Conservation (phyloP, 1,284 basidiomycete genomes). For the Rhizoctonia solani region DNA sequence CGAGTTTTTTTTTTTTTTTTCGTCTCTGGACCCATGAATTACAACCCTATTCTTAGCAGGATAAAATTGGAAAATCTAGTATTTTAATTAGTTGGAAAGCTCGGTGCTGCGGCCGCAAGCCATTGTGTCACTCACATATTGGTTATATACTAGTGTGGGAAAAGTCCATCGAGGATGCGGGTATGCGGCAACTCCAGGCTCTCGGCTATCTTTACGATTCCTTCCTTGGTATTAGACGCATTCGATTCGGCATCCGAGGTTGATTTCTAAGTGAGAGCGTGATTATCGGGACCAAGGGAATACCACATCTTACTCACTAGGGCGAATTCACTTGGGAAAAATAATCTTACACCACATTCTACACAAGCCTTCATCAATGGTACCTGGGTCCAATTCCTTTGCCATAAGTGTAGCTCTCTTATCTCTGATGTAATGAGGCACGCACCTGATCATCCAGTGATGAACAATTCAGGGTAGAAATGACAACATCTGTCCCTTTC, state of each 20-base stretch:
- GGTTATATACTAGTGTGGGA: conserved; percentile 23
- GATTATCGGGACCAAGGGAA: not conserved
- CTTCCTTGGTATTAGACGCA: conserved; percentile 16
- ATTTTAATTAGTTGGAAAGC: not conserved
- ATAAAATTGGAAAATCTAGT: conserved; percentile 15
- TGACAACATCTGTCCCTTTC: not conserved
- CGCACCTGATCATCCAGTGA: conserved; percentile 16
- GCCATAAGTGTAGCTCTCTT: not conserved
- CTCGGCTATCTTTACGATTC: not conserved
- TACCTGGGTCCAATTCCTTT: not conserved
- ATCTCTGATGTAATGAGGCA: not conserved
- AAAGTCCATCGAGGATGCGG: conserved; percentile 21
- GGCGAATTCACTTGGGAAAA: conserved; percentile 28
- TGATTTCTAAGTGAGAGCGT: not conserved
- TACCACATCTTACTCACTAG: not conserved
- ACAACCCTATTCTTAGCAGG: conserved; percentile 19
- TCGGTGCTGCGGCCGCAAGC: not conserved
- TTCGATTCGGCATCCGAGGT: conserved; percentile 1
- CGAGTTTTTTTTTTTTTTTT: conserved; percentile 19
- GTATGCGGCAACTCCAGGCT: not conserved
- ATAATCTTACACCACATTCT: not conserved
- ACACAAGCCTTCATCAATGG: conserved; percentile 15
- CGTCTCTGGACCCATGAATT: not conserved
- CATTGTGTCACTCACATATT: not conserved
- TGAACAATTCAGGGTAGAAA: conserved; percentile 18